Evolutionary conservation across 192 early-diverging fungal species (phyloP).

Genomic region (Backusella mclennaniae): DNA sequence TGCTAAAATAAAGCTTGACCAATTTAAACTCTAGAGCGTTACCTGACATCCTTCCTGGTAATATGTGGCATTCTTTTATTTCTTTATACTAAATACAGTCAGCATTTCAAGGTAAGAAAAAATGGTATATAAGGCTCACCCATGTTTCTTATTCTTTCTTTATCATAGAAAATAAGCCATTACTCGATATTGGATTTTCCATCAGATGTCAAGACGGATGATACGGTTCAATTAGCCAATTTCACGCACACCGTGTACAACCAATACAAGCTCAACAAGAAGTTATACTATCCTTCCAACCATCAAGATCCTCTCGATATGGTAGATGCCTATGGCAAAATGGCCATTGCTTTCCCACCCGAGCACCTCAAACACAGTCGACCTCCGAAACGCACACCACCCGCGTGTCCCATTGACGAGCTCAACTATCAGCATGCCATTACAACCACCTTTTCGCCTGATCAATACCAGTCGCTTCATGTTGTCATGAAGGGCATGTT

Average conservation of each 20-base stretch:
- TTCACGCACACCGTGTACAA: neutral
- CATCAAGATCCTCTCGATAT: neutral
- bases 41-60: neutral
- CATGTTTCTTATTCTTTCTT: neutral
- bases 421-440: neutral
- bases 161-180: neutral
- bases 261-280: neutral
- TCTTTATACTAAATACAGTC: neutral
- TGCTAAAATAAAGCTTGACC: neutral
- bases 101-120: neutral
- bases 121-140: neutral
- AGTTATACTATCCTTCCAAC: neutral
- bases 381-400: neutral
- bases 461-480: neutral
- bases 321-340: neutral
- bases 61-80: neutral
- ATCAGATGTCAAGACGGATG: neutral
- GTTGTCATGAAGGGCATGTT: neutral
- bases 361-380: neutral
- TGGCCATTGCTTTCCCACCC: constrained; percentile 1
- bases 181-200: neutral
- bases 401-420: neutral
- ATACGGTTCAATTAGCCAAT: neutral
- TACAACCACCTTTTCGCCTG: neutral
- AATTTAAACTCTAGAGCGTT: neutral